phyloP scores from a whole-genome alignment of 1,284 basidiomycete species.

The Moesziomyces antarcticus region DNA sequence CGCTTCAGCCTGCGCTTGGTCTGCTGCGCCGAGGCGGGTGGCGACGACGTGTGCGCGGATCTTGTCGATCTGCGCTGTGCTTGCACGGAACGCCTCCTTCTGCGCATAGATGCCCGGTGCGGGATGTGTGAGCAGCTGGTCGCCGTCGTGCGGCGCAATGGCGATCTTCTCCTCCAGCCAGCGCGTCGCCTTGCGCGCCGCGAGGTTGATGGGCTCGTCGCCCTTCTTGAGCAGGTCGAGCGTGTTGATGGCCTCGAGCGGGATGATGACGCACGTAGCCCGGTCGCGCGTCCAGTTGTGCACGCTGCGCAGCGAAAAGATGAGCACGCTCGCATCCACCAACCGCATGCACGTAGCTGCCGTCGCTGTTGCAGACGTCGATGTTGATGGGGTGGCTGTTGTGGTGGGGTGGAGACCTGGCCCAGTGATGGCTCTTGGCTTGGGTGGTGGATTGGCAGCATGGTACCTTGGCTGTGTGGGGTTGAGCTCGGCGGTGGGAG shows the following conservation, averaged over 20 bases:
- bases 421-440: conserved; percentile 29
- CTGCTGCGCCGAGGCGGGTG: neutral
- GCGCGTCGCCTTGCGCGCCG: conserved; percentile 82
- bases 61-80: conserved; percentile 16
- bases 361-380: neutral
- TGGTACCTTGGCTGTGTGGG: conserved; percentile 3
- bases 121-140: conserved; percentile 29
- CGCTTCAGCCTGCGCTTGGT: neutral
- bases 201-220: conserved; percentile 78
- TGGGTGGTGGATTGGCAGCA: conserved; percentile 2
- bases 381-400: neutral
- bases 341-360: conserved; percentile 17
- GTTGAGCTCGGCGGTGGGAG: conserved; percentile 2
- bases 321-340: conserved; percentile 85
- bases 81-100: conserved; percentile 23
- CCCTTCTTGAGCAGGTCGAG: conserved; percentile 95
- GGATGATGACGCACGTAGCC: conserved; percentile 80
- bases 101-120: conserved; percentile 44
- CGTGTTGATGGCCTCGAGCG: conserved; percentile 88
- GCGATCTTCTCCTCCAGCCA: conserved; percentile 74
- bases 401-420: conserved; percentile 7
- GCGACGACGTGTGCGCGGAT: conserved; percentile 8
- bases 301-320: conserved; percentile 82
- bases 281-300: conserved; percentile 80
- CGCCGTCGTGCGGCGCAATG: conserved; percentile 16